Evolutionary conservation across 306 rosid genomes (phyloP).

Genomic region (Vigna hirtella): DNA sequence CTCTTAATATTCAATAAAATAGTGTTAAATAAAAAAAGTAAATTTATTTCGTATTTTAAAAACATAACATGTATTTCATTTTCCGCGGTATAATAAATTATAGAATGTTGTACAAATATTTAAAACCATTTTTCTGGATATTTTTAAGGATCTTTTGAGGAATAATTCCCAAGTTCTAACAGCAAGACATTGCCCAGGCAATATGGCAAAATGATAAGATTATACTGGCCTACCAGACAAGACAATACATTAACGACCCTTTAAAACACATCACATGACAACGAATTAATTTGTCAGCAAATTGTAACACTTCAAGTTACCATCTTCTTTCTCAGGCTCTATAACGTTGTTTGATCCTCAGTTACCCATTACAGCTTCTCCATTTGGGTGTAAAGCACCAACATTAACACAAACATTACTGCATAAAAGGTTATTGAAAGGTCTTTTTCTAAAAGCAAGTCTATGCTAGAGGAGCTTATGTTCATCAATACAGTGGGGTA

Average conservation of each 20-base stretch:
- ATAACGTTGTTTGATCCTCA: background rate
- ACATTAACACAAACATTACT: background rate
- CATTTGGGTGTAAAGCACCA: background rate
- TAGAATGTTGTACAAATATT: background rate
- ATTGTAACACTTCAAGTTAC: constrained; percentile 9
- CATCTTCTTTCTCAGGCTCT: background rate
- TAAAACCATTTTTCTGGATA: background rate
- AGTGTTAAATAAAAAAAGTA: background rate
- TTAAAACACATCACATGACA: constrained; percentile 27
- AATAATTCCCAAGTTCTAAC: background rate
- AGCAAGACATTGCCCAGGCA: background rate
- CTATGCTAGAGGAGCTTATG: constrained; percentile 7
- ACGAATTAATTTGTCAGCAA: background rate
- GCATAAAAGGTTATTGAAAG: background rate
- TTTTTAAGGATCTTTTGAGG: background rate
- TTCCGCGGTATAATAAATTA: background rate
- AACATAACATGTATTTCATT: background rate
- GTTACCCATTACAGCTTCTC: background rate
- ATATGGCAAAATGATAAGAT: background rate
- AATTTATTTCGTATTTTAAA: background rate
- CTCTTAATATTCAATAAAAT: background rate
- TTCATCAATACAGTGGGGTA: constrained; percentile 9
- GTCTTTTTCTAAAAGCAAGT: background rate
- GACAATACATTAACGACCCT: background rate
- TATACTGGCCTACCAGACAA: constrained; percentile 18